Percentiles rank a stretch among this genome's conserved stretches.
These are phyloP conservation scores for Raphidocelis subcapitata DNA, from an alignment of 139 green algal species.

Conservation along the genomic window DNA sequence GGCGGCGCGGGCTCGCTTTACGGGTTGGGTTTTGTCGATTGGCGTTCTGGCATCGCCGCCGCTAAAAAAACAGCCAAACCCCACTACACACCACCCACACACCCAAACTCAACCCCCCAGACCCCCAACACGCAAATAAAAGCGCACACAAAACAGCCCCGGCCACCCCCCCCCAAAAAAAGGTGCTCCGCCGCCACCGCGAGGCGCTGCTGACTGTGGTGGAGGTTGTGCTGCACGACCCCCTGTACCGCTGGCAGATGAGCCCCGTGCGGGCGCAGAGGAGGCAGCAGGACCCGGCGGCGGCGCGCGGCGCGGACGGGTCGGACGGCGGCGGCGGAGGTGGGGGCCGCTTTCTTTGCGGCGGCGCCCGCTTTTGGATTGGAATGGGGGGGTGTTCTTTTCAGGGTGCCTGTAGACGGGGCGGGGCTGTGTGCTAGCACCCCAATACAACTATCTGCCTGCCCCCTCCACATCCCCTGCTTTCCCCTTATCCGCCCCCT, in stretches of 20 bases:
- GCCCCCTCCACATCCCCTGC: too few relatives aligned
- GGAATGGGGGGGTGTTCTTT: neutral
- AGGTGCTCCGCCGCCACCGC: slow-evolving; percentile 62
- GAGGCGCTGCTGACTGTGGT: slow-evolving; percentile 69
- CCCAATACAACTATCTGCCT: too few relatives aligned
- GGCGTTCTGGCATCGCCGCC: too few relatives aligned
- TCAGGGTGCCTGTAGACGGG: neutral
- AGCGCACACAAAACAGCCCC: too few relatives aligned
- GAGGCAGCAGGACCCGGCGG: slow-evolving; percentile 41
- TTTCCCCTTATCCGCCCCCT: too few relatives aligned
- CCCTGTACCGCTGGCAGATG: slow-evolving; percentile 70
- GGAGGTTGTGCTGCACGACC: slow-evolving; percentile 92
- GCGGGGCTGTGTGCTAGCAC: neutral
- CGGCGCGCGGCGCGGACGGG: neutral
- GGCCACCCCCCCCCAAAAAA: too few relatives aligned
- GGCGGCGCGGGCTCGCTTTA: slow-evolving; percentile 30
- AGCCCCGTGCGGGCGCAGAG: slow-evolving; percentile 51
- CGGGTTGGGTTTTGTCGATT: too few relatives aligned
- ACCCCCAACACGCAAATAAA: too few relatives aligned
- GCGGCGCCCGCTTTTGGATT: neutral
- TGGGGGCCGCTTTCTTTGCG: neutral
- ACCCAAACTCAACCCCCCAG: too few relatives aligned
- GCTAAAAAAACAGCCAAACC: too few relatives aligned
- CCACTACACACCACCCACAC: too few relatives aligned
- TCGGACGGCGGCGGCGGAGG: neutral